phyloP scores from a whole-genome alignment of 2,329 filamentous ascomycete species.

The Stemphylium vesicarium region DNA sequence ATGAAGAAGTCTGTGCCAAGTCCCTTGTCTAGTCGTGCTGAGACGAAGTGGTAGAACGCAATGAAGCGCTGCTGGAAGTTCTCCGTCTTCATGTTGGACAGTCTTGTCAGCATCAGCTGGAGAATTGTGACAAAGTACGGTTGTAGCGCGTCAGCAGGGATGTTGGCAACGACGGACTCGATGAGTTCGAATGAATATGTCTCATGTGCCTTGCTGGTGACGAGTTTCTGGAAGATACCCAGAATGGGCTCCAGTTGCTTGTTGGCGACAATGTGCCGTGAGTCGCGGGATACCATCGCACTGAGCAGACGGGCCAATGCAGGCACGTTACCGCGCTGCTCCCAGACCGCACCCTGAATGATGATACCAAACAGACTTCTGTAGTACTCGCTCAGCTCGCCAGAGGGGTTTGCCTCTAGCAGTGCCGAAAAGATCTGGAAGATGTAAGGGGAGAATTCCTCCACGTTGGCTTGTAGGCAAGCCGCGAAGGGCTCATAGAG shows the following conservation, averaged over 20 bases:
- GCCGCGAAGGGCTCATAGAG: slow-evolving; percentile 84
- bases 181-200: slow-evolving; percentile 87
- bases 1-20: slow-evolving; percentile 94
- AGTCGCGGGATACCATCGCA: slow-evolving; percentile 80
- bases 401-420: slow-evolving; percentile 81
- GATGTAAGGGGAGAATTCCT: slow-evolving; percentile 94
- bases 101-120: slow-evolving; percentile 76
- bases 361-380: slow-evolving; percentile 78
- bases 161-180: slow-evolving; percentile 76
- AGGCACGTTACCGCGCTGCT: slow-evolving; percentile 89
- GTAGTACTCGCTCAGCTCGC: slow-evolving; percentile 81
- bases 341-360: slow-evolving; percentile 84
- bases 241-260: slow-evolving; percentile 87
- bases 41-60: slow-evolving; percentile 92
- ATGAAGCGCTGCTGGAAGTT: slow-evolving; percentile 86
- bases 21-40: slow-evolving; percentile 78
- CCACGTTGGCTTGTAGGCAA: slow-evolving; percentile 81
- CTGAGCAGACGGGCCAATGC: slow-evolving; percentile 84
- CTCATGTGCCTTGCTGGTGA: slow-evolving; percentile 83
- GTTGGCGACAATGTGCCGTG: slow-evolving; percentile 73
- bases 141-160: slow-evolving; percentile 76
- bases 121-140: slow-evolving; percentile 81
- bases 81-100: slow-evolving; percentile 78
- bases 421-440: slow-evolving; percentile 95
- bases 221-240: slow-evolving; percentile 93